These are phyloP conservation scores for Rhodotorula sp. DNA, from an alignment of 1,284 basidiomycete species.

Conservation along the genomic window DNA sequence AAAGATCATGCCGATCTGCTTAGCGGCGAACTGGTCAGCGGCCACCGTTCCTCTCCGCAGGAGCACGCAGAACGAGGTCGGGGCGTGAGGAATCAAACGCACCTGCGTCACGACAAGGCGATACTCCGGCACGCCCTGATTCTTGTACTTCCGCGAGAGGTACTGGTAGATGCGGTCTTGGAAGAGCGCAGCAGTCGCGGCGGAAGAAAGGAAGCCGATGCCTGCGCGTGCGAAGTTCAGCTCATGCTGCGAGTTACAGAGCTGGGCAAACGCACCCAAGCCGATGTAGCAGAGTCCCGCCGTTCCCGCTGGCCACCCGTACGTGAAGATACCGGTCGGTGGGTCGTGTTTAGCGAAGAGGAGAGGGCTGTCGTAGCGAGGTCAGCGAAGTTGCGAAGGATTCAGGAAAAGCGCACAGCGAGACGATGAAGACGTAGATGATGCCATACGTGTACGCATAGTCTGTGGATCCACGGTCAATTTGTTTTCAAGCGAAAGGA, in stretches of 20 bases:
- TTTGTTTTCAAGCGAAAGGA: background rate
- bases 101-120: constrained; percentile 40
- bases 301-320: constrained; percentile 50
- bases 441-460: constrained; percentile 55
- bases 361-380: constrained; percentile 45
- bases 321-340: constrained; percentile 48
- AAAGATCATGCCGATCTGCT: constrained; percentile 51
- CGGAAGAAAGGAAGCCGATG: constrained; percentile 51
- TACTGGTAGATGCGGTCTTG: constrained; percentile 53
- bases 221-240: constrained; percentile 38
- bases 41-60: too few relatives aligned
- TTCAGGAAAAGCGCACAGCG: constrained; percentile 23
- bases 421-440: constrained; percentile 53
- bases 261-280: constrained; percentile 41
- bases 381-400: background rate
- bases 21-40: too few relatives aligned
- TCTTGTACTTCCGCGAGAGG: constrained; percentile 45
- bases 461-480: constrained; percentile 45
- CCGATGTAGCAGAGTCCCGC: constrained; percentile 52
- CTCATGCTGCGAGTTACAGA: background rate
- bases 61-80: too few relatives aligned
- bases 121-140: constrained; percentile 51
- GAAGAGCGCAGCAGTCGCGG: constrained; percentile 48
- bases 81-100: background rate
- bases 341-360: constrained; percentile 50